Evolutionary conservation across 2,329 filamentous ascomycete species (phyloP).

Genomic region (Scytalidium lignicola): DNA sequence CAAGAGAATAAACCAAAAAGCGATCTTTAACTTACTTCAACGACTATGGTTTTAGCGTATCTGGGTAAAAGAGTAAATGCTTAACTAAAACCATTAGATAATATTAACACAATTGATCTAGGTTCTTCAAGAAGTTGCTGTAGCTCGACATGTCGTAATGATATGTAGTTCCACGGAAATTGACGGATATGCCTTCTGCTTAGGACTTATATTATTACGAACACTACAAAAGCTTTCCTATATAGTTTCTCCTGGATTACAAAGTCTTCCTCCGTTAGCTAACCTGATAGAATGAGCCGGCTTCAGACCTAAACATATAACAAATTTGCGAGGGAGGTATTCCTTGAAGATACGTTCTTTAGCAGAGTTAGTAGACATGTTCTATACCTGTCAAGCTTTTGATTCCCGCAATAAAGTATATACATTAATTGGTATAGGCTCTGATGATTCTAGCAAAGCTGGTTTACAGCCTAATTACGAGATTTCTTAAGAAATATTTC

Average conservation of each 20-base stretch:
- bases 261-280: neutral
- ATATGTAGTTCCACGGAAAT: slow-evolving; percentile 6
- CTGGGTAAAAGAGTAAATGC: slow-evolving; percentile 11
- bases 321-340: neutral
- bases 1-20: no score
- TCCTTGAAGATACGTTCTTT: slow-evolving; percentile 7
- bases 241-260: no score
- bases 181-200: slow-evolving; percentile 8
- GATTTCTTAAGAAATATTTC: slow-evolving; percentile 8
- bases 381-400: slow-evolving; percentile 9
- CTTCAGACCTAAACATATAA: slow-evolving; percentile 4
- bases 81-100: neutral
- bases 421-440: slow-evolving; percentile 14
- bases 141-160: slow-evolving; percentile 9
- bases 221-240: no score
- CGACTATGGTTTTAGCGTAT: slow-evolving; percentile 12
- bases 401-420: slow-evolving; percentile 9
- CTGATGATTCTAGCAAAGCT: slow-evolving; percentile 7
- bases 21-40: no score
- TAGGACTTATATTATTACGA: neutral
- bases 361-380: slow-evolving; percentile 13
- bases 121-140: slow-evolving; percentile 11
- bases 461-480: slow-evolving; percentile 8
- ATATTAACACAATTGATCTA: slow-evolving; percentile 1
- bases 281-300: slow-evolving; percentile 3